Base-by-base conservation (phyloP, 495 filamentous ascomycete species). In the Rostrohypoxylon terebratum region DNA sequence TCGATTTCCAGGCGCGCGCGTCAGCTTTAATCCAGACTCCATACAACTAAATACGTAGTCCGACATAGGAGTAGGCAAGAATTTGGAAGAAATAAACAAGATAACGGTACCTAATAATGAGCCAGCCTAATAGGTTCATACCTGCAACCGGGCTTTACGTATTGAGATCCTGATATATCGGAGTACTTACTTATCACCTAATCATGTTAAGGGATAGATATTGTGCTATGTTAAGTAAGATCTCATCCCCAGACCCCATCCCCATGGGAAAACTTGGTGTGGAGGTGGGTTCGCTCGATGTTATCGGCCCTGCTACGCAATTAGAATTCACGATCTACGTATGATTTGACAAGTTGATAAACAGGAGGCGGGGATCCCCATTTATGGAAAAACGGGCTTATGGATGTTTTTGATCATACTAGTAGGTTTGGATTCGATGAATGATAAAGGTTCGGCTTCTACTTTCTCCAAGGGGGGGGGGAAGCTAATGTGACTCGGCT, bases 41-140 rank as follows among this genome's bases (percentile, higher is more conserved):
- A 55, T 57, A 34, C n/a, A 20, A 38, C 16, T 21, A 38, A 23
- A 59, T 45, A 20, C 38, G 11, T 21, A n/a, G 55, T 42, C 55
- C 34, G 34, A 59, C 33, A 59, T 59, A 59, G 55, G 34, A 59
- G 36, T 42, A 59, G 42, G n/a, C 54, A 58, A 23, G 31, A 38
- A 8, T 34, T 11, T 8, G 13, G 31, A 57, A 21, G 53, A 23
- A 31, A 34, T 57, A 38, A 34, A 20, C 28, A 20, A 57, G 10
- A 8, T 57, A 57, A 38, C 33, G 10, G 9, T 57, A 57, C 18
- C 33, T 33, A 16, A 11, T 3, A 10, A 28, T 34, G 16, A 13
- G 16, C 18, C 20, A 4, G 25, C 50, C 14, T 33, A n/a, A 33
- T 3, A 25, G 11, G 25, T 25, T 54, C 13, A 54, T 33, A 54